These are phyloP conservation scores for Cordyceps farinosa DNA, from an alignment of 2,329 filamentous ascomycete genomes.

Conservation along the genomic window DNA sequence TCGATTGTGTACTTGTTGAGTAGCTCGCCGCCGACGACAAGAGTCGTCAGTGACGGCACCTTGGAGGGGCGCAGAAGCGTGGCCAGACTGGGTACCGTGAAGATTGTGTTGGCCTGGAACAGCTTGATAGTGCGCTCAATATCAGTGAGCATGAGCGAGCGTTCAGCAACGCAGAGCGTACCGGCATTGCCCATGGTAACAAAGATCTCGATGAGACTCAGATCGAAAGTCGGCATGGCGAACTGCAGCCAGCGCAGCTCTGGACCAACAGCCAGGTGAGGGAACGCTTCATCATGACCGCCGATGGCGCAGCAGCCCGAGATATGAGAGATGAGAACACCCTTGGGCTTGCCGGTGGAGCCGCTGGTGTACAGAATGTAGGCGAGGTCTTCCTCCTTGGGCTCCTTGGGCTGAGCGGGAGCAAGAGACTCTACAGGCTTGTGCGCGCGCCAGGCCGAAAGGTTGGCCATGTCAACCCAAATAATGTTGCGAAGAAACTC, in stretches of 20 bases:
- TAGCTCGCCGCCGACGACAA: constrained; percentile 18
- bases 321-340: constrained; percentile 74
- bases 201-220: constrained; percentile 17
- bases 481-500: constrained; percentile 12
- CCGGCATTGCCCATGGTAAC: constrained; percentile 16
- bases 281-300: constrained; percentile 10
- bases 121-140: constrained; percentile 17
- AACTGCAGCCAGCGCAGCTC: constrained; percentile 18
- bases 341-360: constrained; percentile 49
- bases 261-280: constrained; percentile 7
- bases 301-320: constrained; percentile 13
- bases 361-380: constrained; percentile 44
- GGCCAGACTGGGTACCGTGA: constrained; percentile 18
- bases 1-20: constrained; percentile 15
- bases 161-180: constrained; percentile 17
- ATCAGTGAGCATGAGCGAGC: constrained; percentile 16
- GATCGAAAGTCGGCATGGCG: constrained; percentile 17
- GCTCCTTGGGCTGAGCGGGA: not conserved
- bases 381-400: constrained; percentile 29
- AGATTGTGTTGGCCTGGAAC: constrained; percentile 17
- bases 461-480: constrained; percentile 18
- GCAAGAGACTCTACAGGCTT: not conserved
- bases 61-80: constrained; percentile 15
- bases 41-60: constrained; percentile 16
- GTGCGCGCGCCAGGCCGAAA: constrained; percentile 10